Percentiles rank a stretch among this genome's conserved stretches.
phyloP scores from a whole-genome alignment of 179 eudicot genomes.

The Actinidia polygama region DNA sequence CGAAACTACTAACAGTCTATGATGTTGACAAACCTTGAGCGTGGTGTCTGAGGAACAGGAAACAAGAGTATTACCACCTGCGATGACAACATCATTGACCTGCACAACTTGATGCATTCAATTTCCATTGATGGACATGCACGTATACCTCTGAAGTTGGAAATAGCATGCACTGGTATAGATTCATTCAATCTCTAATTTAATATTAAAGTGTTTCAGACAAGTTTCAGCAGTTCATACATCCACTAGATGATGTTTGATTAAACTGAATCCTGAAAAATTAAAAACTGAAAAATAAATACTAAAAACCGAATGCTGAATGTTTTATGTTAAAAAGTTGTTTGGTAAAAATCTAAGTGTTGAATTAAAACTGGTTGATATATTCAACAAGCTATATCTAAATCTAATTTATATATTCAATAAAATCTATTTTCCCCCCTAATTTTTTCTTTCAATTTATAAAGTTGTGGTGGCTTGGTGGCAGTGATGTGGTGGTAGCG shows the following conservation, averaged over 20 bases:
- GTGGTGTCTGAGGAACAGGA: constrained; percentile 98
- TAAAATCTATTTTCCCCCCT: too few relatives aligned
- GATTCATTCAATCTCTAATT: neutral
- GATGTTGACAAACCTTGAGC: constrained; percentile 62
- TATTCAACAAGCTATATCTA: too few relatives aligned
- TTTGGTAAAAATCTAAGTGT: too few relatives aligned
- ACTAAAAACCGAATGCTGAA: too few relatives aligned
- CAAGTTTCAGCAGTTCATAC: neutral
- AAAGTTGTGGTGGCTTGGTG: too few relatives aligned
- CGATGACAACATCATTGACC: constrained; percentile 94
- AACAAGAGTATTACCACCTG: constrained; percentile 83
- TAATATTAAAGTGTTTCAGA: neutral
- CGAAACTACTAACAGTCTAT: constrained; percentile 12
- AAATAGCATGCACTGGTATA: neutral
- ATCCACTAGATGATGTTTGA: neutral
- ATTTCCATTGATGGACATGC: neutral
- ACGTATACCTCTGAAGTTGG: neutral
- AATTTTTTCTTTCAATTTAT: too few relatives aligned
- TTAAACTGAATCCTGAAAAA: too few relatives aligned
- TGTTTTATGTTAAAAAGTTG: too few relatives aligned
- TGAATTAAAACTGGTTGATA: too few relatives aligned
- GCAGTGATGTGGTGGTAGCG: too few relatives aligned
- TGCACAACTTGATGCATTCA: constrained; percentile 38
- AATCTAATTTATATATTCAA: too few relatives aligned
- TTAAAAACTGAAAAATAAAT: too few relatives aligned